A percentile compares a stretch with the other conserved stretches of the same genome.
phyloP scores from a whole-genome alignment of 78 protist species.

The Goniomonas avonlea region DNA sequence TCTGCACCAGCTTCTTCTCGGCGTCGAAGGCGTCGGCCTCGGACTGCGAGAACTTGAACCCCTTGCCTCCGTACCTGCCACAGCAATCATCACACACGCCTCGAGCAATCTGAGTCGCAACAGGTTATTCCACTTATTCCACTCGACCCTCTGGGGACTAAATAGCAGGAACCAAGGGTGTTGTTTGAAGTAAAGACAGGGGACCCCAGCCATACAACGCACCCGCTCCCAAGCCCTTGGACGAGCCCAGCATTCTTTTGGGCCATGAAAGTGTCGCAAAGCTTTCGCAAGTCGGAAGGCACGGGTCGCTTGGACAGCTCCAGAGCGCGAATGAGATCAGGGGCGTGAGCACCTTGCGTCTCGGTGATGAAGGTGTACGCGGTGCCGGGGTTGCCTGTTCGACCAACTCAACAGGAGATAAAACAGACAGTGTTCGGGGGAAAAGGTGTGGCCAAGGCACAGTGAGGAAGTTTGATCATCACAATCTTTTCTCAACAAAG shows the following conservation, averaged over 20 bases:
- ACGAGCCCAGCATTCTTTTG: constrained; percentile 37
- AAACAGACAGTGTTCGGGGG: no score
- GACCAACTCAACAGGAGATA: no score
- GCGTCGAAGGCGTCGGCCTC: constrained; percentile 8
- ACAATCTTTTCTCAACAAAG: not conserved
- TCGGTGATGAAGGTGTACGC: constrained; percentile 80
- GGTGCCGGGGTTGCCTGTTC: constrained; percentile 8
- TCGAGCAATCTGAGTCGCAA: no score
- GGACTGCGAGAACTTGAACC: constrained; percentile 59
- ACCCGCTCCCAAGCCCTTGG: constrained; percentile 29
- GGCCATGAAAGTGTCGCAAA: not conserved
- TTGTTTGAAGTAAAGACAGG: no score
- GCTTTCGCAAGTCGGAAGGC: constrained; percentile 32
- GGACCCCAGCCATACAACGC: no score
- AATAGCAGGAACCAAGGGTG: no score
- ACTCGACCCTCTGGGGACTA: not conserved
- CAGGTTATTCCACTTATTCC: constrained; percentile 38
- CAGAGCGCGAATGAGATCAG: constrained; percentile 59
- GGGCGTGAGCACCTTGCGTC: constrained; percentile 28
- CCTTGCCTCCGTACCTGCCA: constrained; percentile 60
- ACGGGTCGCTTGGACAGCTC: not conserved
- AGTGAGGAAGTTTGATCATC: not conserved
- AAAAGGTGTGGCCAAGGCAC: no score
- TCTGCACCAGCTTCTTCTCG: no score
- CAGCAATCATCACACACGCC: constrained; percentile 30